Percentiles rank a stretch among this genome's conserved stretches.
Conservation (phyloP, 202 grass and related monocot genomes). For the Digitaria exilis region DNA sequence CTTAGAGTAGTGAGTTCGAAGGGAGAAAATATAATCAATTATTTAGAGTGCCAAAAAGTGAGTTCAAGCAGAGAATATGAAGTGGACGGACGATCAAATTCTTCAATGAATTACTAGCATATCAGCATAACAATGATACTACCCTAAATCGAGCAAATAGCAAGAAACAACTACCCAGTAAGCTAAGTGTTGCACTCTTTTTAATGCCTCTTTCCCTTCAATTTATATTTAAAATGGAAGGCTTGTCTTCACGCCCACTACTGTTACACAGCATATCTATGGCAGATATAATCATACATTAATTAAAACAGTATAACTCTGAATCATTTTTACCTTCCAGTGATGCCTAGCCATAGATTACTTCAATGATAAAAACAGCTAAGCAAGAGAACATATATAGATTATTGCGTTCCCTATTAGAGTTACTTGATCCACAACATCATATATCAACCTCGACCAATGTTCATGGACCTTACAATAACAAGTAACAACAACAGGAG, state of each 20-base stretch:
- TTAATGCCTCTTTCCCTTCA: too few relatives aligned
- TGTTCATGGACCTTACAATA: neutral
- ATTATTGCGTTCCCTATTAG: neutral
- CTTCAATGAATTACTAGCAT: neutral
- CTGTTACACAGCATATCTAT: too few relatives aligned
- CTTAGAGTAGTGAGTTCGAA: neutral
- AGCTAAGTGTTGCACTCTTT: conserved; percentile 9
- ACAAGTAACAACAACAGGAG: neutral
- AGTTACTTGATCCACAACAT: neutral
- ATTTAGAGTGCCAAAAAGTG: neutral
- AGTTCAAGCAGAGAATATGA: neutral
- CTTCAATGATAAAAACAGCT: neutral
- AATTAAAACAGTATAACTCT: neutral
- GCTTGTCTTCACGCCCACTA: too few relatives aligned
- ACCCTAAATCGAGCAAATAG: neutral
- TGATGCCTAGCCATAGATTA: neutral
- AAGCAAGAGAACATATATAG: neutral
- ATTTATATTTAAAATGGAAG: too few relatives aligned
- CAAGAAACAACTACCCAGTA: neutral
- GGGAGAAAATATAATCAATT: conserved; percentile 8
- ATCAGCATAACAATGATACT: neutral
- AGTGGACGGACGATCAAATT: neutral
- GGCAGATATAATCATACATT: too few relatives aligned
- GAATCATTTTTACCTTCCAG: neutral
- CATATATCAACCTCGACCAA: neutral